Conservation (phyloP, 2,329 filamentous ascomycete genomes). For the Xylariaceae sp. region DNA sequence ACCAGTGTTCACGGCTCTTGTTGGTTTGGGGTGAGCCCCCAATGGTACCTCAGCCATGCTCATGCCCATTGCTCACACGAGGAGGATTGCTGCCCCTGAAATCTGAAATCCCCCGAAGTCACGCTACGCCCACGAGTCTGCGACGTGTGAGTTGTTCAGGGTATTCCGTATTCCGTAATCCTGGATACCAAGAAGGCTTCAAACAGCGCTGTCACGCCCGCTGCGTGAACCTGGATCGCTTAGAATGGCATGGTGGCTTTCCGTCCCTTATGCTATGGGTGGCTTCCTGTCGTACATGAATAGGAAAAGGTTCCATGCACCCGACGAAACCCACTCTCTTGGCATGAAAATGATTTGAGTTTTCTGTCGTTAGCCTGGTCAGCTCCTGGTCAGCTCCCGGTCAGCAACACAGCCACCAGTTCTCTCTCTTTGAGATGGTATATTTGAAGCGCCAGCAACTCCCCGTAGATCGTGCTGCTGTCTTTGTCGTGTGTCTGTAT, state of each 20-base stretch:
- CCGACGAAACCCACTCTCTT: slow-evolving; percentile 11
- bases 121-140: background rate
- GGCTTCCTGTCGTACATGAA: slow-evolving; percentile 5
- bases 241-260: slow-evolving; percentile 13
- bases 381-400: slow-evolving; percentile 12
- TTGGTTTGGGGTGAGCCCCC: background rate
- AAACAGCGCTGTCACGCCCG: background rate
- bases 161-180: background rate
- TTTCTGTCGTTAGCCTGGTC: slow-evolving; percentile 18
- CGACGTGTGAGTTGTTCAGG: background rate
- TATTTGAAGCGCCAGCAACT: slow-evolving; percentile 19
- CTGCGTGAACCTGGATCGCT: slow-evolving; percentile 11
- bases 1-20: background rate
- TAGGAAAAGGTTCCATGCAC: slow-evolving; percentile 10
- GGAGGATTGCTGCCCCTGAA: background rate
- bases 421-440: background rate
- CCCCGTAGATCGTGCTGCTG: slow-evolving; percentile 11
- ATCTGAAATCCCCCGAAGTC: background rate
- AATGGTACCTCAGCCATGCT: background rate
- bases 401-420: slow-evolving; percentile 21
- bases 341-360: slow-evolving; percentile 21
- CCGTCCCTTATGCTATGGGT: background rate
- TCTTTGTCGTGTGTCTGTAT: slow-evolving; percentile 4
- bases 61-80: background rate
- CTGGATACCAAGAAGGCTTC: background rate